Percentiles rank a stretch among this genome's conserved stretches.
Evolutionary conservation across 306 rosid species (phyloP).

Genomic region (Fragaria vesca): DNA sequence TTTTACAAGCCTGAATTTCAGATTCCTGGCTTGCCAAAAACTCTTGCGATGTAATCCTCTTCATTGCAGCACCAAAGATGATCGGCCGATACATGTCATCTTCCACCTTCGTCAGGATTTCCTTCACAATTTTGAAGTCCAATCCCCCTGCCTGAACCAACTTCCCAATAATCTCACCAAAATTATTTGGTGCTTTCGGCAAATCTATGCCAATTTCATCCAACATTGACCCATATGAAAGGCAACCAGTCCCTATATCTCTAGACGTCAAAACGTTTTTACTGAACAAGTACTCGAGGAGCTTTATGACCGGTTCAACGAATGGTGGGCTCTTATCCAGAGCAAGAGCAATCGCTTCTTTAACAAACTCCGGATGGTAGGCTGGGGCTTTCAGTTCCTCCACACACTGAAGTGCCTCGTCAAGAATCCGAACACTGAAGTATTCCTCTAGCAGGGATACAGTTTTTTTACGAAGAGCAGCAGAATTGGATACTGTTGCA

Average conservation of each 20-base stretch:
- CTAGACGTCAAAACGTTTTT: slow-evolving; percentile 26
- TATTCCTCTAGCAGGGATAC: slow-evolving; percentile 42
- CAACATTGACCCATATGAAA: slow-evolving; percentile 35
- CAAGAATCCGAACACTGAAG: slow-evolving; percentile 38
- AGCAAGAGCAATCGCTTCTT: slow-evolving; percentile 33
- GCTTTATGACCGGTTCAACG: slow-evolving; percentile 34
- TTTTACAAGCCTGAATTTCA: slow-evolving; percentile 38
- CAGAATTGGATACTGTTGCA: slow-evolving; percentile 12
- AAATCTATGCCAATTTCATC: slow-evolving; percentile 39
- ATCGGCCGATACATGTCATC: slow-evolving; percentile 17
- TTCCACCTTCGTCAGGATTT: slow-evolving; percentile 38
- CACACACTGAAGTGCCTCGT: slow-evolving; percentile 48
- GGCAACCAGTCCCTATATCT: slow-evolving; percentile 39
- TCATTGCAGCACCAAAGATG: slow-evolving; percentile 30
- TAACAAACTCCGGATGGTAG: slow-evolving; percentile 37
- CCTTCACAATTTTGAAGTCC: slow-evolving; percentile 30
- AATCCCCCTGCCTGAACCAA: slow-evolving; percentile 25
- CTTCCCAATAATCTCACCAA: slow-evolving; percentile 39
- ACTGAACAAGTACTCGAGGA: slow-evolving; percentile 29
- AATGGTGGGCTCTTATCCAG: slow-evolving; percentile 41
- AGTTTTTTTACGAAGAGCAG: slow-evolving; percentile 31
- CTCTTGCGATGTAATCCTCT: slow-evolving; percentile 25
- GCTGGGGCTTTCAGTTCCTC: slow-evolving; percentile 40
- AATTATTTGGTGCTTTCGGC: slow-evolving; percentile 41
- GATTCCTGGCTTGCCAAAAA: slow-evolving; percentile 17